phyloP scores from a whole-genome alignment of 192 early-diverging fungal species.

The Coemansia guatemalensis region DNA sequence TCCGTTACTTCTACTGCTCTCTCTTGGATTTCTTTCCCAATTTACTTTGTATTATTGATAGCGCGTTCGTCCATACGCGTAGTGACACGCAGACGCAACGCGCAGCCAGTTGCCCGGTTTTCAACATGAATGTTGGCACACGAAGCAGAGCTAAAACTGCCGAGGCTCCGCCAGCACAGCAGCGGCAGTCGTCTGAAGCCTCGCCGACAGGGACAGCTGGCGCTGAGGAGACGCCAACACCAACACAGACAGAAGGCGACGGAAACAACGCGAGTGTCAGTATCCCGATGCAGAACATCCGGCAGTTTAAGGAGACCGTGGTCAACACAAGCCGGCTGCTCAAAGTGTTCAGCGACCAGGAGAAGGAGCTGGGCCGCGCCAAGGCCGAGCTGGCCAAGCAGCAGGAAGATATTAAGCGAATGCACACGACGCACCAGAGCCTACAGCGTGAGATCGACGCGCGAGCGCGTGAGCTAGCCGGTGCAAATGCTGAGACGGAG shows the following conservation, averaged over 20 bases:
- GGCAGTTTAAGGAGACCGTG: conserved; percentile 49
- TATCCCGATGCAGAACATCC: conserved; percentile 43
- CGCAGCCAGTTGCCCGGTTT: not conserved
- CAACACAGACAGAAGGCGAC: conserved; percentile 2
- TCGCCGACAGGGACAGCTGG: not conserved
- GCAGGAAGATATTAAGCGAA: conserved; percentile 30
- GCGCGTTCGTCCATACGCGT: conserved; percentile 5
- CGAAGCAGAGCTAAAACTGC: conserved; percentile 32
- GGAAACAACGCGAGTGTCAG: conserved; percentile 16
- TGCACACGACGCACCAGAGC: conserved; percentile 19
- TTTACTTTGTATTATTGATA: conserved; percentile 3
- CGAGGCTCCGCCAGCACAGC: conserved; percentile 11
- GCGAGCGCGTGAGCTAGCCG: conserved; percentile 29
- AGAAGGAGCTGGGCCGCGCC: conserved; percentile 45
- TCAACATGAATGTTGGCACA: conserved; percentile 39
- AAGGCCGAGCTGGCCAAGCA: conserved; percentile 41
- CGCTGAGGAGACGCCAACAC: not conserved
- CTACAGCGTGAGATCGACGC: conserved; percentile 44
- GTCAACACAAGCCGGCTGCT: conserved; percentile 52
- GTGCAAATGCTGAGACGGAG: conserved; percentile 45
- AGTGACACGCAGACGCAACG: conserved; percentile 2
- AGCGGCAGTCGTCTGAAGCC: not conserved
- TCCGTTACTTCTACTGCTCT: not conserved
- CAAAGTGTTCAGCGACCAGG: conserved; percentile 49
- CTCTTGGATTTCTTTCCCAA: not conserved